Evolutionary conservation across 805 yeast species (phyloP), one percentile per base, ranked within the genome.

Genomic region (Suhomyces vadensis): DNA sequence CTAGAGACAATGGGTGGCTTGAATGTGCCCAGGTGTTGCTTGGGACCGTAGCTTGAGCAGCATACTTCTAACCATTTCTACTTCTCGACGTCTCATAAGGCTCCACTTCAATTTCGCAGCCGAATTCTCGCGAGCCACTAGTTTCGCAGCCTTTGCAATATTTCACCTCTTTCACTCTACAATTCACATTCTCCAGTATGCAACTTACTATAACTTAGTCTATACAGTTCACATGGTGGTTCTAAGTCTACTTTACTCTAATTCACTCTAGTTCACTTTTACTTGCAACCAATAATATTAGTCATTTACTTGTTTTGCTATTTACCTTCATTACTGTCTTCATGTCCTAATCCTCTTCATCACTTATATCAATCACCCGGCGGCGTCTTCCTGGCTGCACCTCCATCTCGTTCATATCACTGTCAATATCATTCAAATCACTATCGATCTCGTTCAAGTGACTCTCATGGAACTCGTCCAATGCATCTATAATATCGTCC

Each of bases 391-490:
- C 37, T 11, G 24, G 37, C 16, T 20, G 37, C 16, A 33, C 24
- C 20, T 33, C 37, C 5, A 13, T 3, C 11, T 33, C 37, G 14
- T 19, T 20, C 14, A 24, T 17, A 13, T 38, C 35, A 36, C n/a
- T n/a, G n/a, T n/a, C n/a, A n/a, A n/a, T n/a, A n/a, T n/a, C n/a
- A n/a, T n/a, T n/a, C n/a, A n/a, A n/a, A n/a, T n/a, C n/a, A n/a
- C n/a, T n/a, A n/a, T 42, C 44, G 14, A 39, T 31, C 29, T 41
- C 50, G 16, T 47, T 43, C 21, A 52, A 35, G 25, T 50, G 48
- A 14, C 48, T 52, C 10, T 56, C 49, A 31, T 58, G 56, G 40
- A 62, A 60, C 21, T 51, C 56, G 19, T 63, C 57, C 19, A 63
- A 43, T 1, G 68, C 67, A 21, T 58, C 54, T 10, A 53, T 53